Evolutionary conservation across 176 grass and related monocot species (phyloP).

Genomic region (Oryza officinalis): DNA sequence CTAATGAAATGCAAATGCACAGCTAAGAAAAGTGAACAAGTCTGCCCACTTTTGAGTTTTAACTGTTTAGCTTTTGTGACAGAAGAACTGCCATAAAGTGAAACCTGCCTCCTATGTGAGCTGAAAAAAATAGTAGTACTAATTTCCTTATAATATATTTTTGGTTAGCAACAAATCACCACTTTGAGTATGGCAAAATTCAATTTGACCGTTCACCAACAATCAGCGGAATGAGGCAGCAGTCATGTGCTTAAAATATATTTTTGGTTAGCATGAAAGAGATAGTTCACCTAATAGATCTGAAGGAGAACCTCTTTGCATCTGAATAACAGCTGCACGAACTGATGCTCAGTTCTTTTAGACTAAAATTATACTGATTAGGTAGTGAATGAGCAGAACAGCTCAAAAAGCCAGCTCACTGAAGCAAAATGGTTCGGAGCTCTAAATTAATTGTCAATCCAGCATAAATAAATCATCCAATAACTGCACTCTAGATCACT

Average conservation of each 20-base stretch:
- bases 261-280: slow-evolving; percentile 1
- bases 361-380: not conserved
- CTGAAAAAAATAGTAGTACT: not conserved
- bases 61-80: not conserved
- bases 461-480: not conserved
- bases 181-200: slow-evolving; percentile 1
- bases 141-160: not conserved
- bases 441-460: not conserved
- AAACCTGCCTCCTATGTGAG: not conserved
- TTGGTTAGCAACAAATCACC: not conserved
- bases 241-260: not conserved
- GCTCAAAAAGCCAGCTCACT: not conserved
- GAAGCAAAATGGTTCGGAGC: not conserved
- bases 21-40: not conserved
- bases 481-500: not conserved
- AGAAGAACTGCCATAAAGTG: slow-evolving; percentile 5
- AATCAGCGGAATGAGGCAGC: not conserved
- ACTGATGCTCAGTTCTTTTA: not conserved
- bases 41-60: slow-evolving; percentile 7
- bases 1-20: not conserved
- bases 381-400: not conserved
- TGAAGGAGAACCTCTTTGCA: not conserved
- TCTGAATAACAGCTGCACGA: not conserved
- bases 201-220: not conserved
- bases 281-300: slow-evolving; percentile 11